Base-by-base conservation (phyloP, 169 alveolate genomes). In the Babesia bovis region DNA sequence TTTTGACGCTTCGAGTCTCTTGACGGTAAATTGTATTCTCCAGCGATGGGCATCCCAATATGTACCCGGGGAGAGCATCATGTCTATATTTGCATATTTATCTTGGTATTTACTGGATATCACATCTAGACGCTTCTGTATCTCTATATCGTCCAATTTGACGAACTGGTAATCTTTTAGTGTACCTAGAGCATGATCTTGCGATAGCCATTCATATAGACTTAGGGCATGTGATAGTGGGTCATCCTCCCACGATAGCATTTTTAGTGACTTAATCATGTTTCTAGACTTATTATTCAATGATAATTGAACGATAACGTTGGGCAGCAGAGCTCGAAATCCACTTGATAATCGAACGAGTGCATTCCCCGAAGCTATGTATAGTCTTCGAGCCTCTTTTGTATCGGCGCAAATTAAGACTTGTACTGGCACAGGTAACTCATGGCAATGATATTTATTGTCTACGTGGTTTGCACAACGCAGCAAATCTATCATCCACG, bases 1-100 rank as follows among this genome's bases (percentile, higher is more conserved):
- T 3, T 2, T 1, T 4, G 73, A 47, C n/a, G 50, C 51, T 1
- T 19, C 41, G 13, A 21, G 30, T 21, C 58, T 33, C 26, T 40
- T 36, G 13, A 63, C 73, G 38, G 73, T 63, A 38, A 45, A 47
- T 32, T 44, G 45, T 1, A 63, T 10, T 36, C 36, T 40, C 73
- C 73, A 63, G 32, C 61, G 42, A 1, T 5, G 26, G 33, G 73
- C 61, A 35, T 63, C 73, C 73, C 73, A 63, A 44, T 35, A 55
- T 28, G 73, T 63, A 41, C 73, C 73, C 4, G 73, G 73, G 0
- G 53, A 41, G 4, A 63, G 50, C 25, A 63, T 21, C 0, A 1
- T 30, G 60, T 63, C 73, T 36, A 63, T 13, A 2, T 12, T 3
- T 3, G 45, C 9, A 0, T 15, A 2, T 9, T 25, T 44, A 25